These are phyloP conservation scores for Pisolithus thermaeus DNA, from an alignment of 1,284 basidiomycete genomes.

Conservation along the genomic window DNA sequence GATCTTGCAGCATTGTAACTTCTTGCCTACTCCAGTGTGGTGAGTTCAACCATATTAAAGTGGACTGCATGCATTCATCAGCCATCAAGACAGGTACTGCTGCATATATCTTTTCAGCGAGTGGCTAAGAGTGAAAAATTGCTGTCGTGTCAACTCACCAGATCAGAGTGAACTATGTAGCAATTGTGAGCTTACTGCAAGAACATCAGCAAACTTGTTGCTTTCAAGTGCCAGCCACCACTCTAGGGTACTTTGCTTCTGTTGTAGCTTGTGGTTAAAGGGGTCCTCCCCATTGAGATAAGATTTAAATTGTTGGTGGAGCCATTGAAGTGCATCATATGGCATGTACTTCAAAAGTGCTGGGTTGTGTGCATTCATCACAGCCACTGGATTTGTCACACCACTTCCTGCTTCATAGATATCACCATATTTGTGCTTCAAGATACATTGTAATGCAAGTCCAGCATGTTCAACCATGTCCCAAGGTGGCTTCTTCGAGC, in stretches of 20 bases:
- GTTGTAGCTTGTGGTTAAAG: neutral
- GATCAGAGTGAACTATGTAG: neutral
- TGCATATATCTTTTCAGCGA: constrained; percentile 2
- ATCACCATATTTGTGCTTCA: neutral
- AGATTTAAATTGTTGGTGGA: neutral
- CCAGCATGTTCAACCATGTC: neutral
- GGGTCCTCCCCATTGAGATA: neutral
- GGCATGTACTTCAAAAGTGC: neutral
- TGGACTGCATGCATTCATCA: constrained; percentile 2
- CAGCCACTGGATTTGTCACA: neutral
- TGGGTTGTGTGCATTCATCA: constrained; percentile 2
- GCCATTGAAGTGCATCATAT: neutral
- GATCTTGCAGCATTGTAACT: no score
- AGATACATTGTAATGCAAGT: neutral
- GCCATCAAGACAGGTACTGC: constrained; percentile 1
- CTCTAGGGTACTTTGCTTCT: neutral
- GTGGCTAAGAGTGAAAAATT: neutral
- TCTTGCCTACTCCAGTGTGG: no score
- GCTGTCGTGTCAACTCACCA: neutral
- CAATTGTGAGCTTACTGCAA: neutral
- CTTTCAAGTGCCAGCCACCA: constrained; percentile 3
- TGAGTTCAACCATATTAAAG: neutral
- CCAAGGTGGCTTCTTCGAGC: neutral
- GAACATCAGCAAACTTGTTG: constrained; percentile 1
- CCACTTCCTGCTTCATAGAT: neutral